Evolutionary conservation across 2,329 filamentous ascomycete genomes (phyloP), one percentile per base, ranked within the genome.

Genomic region (Talaromyces sp.): DNA sequence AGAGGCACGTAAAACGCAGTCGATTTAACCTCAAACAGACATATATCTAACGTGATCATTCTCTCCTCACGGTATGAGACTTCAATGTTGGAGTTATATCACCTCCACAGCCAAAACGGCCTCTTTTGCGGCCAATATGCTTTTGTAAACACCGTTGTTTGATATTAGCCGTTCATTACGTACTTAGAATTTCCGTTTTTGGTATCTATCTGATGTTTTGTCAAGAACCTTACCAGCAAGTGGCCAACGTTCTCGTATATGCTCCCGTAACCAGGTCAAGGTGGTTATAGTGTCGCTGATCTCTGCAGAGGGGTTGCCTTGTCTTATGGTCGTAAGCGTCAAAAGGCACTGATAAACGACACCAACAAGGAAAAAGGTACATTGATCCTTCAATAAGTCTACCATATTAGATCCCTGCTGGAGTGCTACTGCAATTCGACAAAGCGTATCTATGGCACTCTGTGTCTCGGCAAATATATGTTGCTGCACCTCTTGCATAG

Each of bases 401-500:
- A 43, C 7, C 38, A 63, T 56, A 27, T 63, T 54, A 45, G 61
- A 56, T 27, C 51, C 49, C 22, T 45, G 34, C 7, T 56, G 61
- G 17, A 63, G 34, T 45, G 36, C 49, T 34, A 15, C 17, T 54
- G 61, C 17, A 56, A 63, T 45, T 63, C 61, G 61, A 49, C 51
- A 63, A 34, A 63, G 61, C 22, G 61, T 63, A 56, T 63, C 51
- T 8, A 63, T 63, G 49, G 61, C 61, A 56, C 27, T 63, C 22
- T 11, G 51, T 7, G 61, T 63, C 49, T 63, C 61, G 25, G 36
- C 25, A 45, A 63, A 63, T 22, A 34, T 63, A 25, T 63, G 61
- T 29, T 56, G 15, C 49, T 63, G 49, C 22, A 27, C 49, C 36
- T 63, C 61, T 17, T 45, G 34, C 5, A 49, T 31, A 27, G 61